Base-by-base conservation (phyloP, 164 flowering plant genomes). In the Taxillus chinensis region DNA sequence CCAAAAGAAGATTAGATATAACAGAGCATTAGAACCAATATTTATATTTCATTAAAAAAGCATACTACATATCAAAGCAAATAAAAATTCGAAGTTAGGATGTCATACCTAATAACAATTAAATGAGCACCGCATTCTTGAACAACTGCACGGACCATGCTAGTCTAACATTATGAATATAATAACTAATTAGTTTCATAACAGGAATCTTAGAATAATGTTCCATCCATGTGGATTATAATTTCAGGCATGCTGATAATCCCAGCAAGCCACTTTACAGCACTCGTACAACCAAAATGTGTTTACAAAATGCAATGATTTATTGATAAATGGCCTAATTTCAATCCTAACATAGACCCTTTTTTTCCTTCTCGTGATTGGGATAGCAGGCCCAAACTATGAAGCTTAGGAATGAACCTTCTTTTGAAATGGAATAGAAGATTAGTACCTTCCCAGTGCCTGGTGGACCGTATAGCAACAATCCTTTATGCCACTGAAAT, bases 121-220 rank as follows among this genome's bases (percentile, higher is more conserved):
- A 95, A 78, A 76, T 89, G 85, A 0, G 97, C 97, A 66, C 69
- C 81, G 62, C 86, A 87, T 73, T 95, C 97, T 39, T 73, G 85
- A 71, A 86, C 96, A 77, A 95, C 82, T 38, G 97, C 99, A 27
- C 92, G 91, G 7, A 93, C 96, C 82, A 93, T 82, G 83, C 97
- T 90, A 62, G 97, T 93, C 99, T 93, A 71, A 7, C 51, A 74
- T 49, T 27, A 40, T 14, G 60, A 51, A 13, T 37, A 71, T 41
- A 64, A 59, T 62, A 8, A n/a, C 14, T 10, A 39, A 62, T 39
- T 12, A 52, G 27, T 27, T 27, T 27, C 27, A 27, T 27, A 27
- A 27, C 27, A 27, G 27, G 27, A 27, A 27, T 27, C 27, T 27
- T 27, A 27, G 27, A 27, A 27, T 27, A 27, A 27, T 27, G 27